These are phyloP conservation scores for Grosmannia huntii DNA, from an alignment of 2,329 filamentous ascomycete genomes.

Conservation along the genomic window DNA sequence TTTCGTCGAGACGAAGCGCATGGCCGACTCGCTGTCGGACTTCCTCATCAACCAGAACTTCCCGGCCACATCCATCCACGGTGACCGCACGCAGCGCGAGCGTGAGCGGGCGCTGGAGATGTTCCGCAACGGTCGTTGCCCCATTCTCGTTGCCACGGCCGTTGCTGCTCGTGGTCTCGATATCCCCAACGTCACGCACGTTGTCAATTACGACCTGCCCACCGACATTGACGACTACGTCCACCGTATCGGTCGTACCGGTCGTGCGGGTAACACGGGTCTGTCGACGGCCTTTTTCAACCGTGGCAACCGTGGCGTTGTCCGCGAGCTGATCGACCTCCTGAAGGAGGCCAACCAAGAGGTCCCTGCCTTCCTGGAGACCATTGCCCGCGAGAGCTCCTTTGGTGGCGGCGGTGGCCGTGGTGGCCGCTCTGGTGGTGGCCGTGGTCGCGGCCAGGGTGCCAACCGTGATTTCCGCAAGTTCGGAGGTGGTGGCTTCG, in stretches of 20 bases:
- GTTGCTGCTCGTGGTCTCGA: conserved; percentile 85
- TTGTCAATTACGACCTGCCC: conserved; percentile 88
- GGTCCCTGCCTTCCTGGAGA: conserved; percentile 86
- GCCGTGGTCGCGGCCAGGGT: conserved; percentile 57
- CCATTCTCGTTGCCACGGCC: conserved; percentile 91
- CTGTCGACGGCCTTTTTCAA: conserved; percentile 99
- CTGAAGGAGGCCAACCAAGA: conserved; percentile 99
- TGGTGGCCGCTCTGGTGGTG: conserved; percentile 47
- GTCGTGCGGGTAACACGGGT: conserved; percentile 98
- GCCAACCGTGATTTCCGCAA: conserved; percentile 87
- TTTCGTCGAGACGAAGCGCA: conserved; percentile 99
- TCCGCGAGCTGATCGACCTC: conserved; percentile 91
- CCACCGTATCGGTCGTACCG: conserved; percentile 98
- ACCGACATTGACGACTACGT: conserved; percentile 98
- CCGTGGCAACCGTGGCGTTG: conserved; percentile 95
- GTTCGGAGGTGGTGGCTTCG: conserved; percentile 46
- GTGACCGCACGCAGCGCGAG: conserved; percentile 95
- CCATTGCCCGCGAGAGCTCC: conserved; percentile 87
- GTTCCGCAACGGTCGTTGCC: conserved; percentile 92
- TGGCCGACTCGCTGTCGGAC: conserved; percentile 95
- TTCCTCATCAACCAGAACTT: conserved; percentile 98
- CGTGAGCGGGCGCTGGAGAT: conserved; percentile 95
- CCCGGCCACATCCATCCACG: conserved; percentile 96
- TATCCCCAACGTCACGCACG: conserved; percentile 93
- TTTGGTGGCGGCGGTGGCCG: conserved; percentile 51